Evolutionary conservation across 2,329 filamentous ascomycete species (phyloP).

Genomic region (Chalaropsis ovoidea): DNA sequence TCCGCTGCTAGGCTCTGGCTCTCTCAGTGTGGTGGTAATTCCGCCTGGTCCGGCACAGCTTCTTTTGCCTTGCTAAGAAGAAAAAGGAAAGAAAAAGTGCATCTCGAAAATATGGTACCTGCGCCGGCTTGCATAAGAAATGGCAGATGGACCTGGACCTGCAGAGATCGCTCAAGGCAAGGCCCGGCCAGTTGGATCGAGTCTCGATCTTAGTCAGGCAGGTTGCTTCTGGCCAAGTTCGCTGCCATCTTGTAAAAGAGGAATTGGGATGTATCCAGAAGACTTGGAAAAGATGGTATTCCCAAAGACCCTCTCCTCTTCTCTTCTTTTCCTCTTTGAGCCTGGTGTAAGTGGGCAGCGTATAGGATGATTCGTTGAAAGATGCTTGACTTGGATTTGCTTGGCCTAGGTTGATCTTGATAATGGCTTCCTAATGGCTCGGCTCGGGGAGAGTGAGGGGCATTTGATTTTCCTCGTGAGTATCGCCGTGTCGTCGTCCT

Average conservation of each 20-base stretch:
- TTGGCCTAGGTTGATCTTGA: not conserved
- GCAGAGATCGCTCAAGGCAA: conserved; percentile 5
- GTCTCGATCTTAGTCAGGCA: not conserved
- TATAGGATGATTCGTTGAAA: not conserved
- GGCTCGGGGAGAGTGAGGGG: not conserved
- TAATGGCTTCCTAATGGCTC: not conserved
- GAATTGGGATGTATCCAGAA: not conserved
- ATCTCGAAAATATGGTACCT: not conserved
- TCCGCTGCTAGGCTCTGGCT: not conserved
- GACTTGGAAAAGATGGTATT: not conserved
- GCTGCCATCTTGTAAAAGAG: not conserved
- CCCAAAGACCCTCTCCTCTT: not conserved
- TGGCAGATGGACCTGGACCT: conserved; percentile 7
- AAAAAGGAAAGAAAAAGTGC: conserved; percentile 8
- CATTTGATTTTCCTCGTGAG: no score
- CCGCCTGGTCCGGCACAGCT: not conserved
- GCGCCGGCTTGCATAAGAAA: not conserved
- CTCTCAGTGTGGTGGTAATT: not conserved
- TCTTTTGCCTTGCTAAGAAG: not conserved
- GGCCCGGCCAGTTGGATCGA: not conserved
- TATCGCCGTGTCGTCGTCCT: no score
- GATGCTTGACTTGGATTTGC: not conserved
- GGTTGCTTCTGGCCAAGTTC: not conserved
- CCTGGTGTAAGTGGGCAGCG: not conserved
- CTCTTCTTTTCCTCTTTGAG: not conserved